These are phyloP conservation scores for Fusarium sp. DNA, from an alignment of 2,329 filamentous ascomycete genomes.

Conservation along the genomic window DNA sequence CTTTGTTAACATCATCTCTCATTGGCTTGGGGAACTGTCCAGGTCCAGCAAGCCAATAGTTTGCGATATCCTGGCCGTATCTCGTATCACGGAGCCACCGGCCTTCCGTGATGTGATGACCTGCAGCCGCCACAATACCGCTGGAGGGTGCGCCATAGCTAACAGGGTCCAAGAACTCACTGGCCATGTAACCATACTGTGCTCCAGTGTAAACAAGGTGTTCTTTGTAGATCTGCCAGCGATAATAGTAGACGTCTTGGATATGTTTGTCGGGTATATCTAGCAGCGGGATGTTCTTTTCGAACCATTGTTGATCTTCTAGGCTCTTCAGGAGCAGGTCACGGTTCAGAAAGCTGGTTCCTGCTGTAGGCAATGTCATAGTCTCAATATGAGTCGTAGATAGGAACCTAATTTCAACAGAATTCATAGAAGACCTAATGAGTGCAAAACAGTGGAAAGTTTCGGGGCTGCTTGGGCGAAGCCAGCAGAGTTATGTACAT, in stretches of 20 bases:
- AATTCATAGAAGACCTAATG: rapidly evolving
- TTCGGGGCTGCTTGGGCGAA: neutral
- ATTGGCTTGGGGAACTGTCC: slow-evolving; percentile 5
- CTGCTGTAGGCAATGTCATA: neutral
- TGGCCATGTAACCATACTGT: slow-evolving; percentile 3
- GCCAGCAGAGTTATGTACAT: neutral
- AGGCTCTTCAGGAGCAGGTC: neutral
- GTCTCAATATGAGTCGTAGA: rapidly evolving
- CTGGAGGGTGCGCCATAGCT: slow-evolving; percentile 4
- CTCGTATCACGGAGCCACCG: slow-evolving; percentile 6
- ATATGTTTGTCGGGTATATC: neutral
- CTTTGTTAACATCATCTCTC: slow-evolving; percentile 1
- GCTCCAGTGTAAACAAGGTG: slow-evolving; percentile 7
- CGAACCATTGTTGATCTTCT: neutral
- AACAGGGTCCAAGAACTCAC: neutral
- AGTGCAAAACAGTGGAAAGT: neutral
- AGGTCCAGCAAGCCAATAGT: slow-evolving; percentile 5
- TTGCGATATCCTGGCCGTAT: neutral
- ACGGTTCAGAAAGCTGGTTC: neutral
- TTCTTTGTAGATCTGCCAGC: slow-evolving; percentile 11
- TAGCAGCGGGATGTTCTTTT: neutral
- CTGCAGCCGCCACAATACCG: slow-evolving; percentile 6
- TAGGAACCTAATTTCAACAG: rapidly evolving
- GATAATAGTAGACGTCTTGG: slow-evolving; percentile 7
- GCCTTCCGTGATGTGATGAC: slow-evolving; percentile 5